Conservation (phyloP, 371 early-diverging fungal species). For the Entomophthora muscae region DNA sequence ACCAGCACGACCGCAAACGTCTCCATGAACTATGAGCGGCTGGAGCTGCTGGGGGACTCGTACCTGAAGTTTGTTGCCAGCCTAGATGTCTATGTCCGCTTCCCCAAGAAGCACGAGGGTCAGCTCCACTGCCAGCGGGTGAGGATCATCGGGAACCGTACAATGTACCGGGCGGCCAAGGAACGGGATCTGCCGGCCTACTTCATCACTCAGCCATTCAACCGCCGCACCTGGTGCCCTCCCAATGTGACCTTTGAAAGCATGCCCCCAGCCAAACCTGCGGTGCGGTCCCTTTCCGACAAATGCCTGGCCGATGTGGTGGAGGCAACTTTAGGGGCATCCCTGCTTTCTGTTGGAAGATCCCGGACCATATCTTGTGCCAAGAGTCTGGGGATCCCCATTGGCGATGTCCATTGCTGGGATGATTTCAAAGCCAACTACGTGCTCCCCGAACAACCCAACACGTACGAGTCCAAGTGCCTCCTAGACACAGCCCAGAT, state of each 20-base stretch:
- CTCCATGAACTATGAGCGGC: slow-evolving; percentile 74
- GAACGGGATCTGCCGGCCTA: slow-evolving; percentile 33
- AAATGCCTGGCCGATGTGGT: slow-evolving; percentile 81
- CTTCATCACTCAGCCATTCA: slow-evolving; percentile 38
- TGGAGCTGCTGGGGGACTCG: slow-evolving; percentile 90
- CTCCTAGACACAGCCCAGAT: slow-evolving; percentile 13
- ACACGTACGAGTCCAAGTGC: not conserved
- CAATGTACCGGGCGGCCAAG: slow-evolving; percentile 37
- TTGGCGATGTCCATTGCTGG: slow-evolving; percentile 17
- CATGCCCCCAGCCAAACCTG: not conserved
- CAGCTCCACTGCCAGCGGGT: slow-evolving; percentile 51
- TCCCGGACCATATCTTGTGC: slow-evolving; percentile 39
- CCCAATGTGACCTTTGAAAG: slow-evolving; percentile 19
- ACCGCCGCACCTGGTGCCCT: slow-evolving; percentile 42
- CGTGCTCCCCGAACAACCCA: not conserved
- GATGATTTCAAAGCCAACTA: not conserved
- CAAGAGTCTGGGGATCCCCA: slow-evolving; percentile 31
- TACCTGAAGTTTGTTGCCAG: slow-evolving; percentile 76
- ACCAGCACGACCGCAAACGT: slow-evolving; percentile 48
- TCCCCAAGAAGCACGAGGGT: slow-evolving; percentile 67
- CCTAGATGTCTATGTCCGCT: slow-evolving; percentile 52
- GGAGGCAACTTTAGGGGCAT: slow-evolving; percentile 77
- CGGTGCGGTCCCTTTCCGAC: slow-evolving; percentile 38
- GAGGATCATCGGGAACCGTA: slow-evolving; percentile 55
- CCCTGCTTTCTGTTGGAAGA: slow-evolving; percentile 36